Base-by-base conservation (phyloP, 2,329 filamentous ascomycete species). In the Cadophora malorum region DNA sequence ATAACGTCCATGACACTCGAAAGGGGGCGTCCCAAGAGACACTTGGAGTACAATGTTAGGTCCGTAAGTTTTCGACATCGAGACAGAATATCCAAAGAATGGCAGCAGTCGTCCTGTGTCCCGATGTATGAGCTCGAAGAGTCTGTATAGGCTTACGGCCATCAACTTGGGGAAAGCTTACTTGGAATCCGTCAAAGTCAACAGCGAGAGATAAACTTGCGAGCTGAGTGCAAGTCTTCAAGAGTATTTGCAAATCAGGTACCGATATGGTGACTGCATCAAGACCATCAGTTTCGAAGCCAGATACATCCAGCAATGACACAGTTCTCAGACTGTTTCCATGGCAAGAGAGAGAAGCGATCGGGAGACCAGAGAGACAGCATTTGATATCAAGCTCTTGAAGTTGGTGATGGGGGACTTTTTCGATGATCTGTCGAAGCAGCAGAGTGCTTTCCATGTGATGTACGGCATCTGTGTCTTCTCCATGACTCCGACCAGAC, bases 31-130 rank as follows among this genome's bases (percentile, higher is more conserved):
- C 45, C 52, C 6, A 55, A 19, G 28, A 55, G 52, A 7, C 52
- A 55, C n/a, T 55, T 55, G 14, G 52, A 55, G 28, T 55, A 55
- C 52, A 55, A 10, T 1, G 52, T 33, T 28, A 55, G n/a, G 52
- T 55, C 28, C 4, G 25, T 55, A 8, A 55, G 14, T 16, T 33
- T 31, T 55, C 52, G 25, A 14, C 31, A n/a, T 16, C 25, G 25
- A 25, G 25, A 31, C 6, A 55, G 52, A 16, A 55, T 55, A 55
- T 55, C 52, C 25, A 33, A 33, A 33, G 28, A 55, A 25, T 19
- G 52, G 16, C 52, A 55, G 16, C 4, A 9, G 52, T 25, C 52
- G 28, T n/a, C n/a, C 52, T 55, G 28, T 55, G 31, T 16, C 6
- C 19, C 16, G 19, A 25, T 16, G 14, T 9, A 4, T 55, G 7